These are phyloP conservation scores for Nevesoporus exiguus DNA, from an alignment of 768 basidiomycete species.

Conservation along the genomic window DNA sequence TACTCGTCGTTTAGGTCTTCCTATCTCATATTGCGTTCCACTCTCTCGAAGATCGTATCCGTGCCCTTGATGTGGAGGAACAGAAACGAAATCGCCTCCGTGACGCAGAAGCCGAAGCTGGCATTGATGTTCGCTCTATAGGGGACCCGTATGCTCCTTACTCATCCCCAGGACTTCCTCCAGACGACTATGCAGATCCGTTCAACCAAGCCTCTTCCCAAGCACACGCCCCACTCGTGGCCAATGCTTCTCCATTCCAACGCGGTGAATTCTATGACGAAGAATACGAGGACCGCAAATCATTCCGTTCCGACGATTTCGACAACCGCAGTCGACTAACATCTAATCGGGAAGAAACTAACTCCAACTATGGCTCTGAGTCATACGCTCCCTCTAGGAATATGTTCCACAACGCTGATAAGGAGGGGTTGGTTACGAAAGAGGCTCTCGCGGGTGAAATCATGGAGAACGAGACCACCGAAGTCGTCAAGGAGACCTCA, in stretches of 20 bases:
- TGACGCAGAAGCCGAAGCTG: constrained; percentile 71
- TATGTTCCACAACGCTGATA: constrained; percentile 89
- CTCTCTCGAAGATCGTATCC: constrained; percentile 80
- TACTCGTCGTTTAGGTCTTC: constrained; percentile 62
- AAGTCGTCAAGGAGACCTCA: constrained; percentile 78
- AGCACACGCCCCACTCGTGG: constrained; percentile 78
- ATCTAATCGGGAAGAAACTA: constrained; percentile 71
- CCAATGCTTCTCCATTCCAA: constrained; percentile 79
- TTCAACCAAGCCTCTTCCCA: constrained; percentile 52
- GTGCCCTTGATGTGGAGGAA: constrained; percentile 81
- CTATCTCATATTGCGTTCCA: constrained; percentile 85
- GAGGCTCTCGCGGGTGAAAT: constrained; percentile 83
- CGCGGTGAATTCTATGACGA: constrained; percentile 77
- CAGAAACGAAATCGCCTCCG: constrained; percentile 75
- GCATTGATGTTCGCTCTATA: constrained; percentile 52
- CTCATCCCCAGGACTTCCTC: constrained; percentile 44
- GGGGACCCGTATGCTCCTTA: constrained; percentile 81
- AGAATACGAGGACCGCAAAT: constrained; percentile 73
- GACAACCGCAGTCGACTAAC: constrained; percentile 78
- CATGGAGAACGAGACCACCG: constrained; percentile 83
- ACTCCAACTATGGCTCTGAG: constrained; percentile 84
- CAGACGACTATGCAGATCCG: constrained; percentile 48
- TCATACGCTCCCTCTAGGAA: constrained; percentile 92
- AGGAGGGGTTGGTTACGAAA: constrained; percentile 70
- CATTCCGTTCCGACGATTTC: constrained; percentile 71